A percentile compares a stretch with the other conserved stretches of the same genome.
Evolutionary conservation across 2,329 filamentous ascomycete species (phyloP).

Genomic region (Pyricularia grisea): DNA sequence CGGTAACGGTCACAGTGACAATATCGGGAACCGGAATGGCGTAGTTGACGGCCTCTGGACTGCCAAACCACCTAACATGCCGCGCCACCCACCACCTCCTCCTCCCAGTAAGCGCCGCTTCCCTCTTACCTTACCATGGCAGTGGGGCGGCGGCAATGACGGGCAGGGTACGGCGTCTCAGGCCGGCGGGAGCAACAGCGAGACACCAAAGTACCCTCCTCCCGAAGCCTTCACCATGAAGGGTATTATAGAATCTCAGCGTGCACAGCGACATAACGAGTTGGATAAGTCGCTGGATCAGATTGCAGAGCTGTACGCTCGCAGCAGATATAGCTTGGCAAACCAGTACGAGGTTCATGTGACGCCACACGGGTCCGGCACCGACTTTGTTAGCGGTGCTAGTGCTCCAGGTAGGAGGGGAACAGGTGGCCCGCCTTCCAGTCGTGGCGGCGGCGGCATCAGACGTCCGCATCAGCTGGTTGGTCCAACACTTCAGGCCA

Average conservation of each 20-base stretch:
- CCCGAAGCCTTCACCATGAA: constrained; percentile 57
- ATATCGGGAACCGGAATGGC: not conserved
- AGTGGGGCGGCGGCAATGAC: constrained; percentile 14
- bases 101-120: constrained; percentile 1
- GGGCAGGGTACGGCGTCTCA: not conserved
- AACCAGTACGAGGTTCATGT: constrained; percentile 61
- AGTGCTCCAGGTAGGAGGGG: not conserved
- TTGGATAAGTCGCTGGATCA: constrained; percentile 52
- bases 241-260: constrained; percentile 45
- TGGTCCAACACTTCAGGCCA: constrained; percentile 48
- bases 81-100: constrained; percentile 1
- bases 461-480: constrained; percentile 17
- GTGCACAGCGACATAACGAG: constrained; percentile 23
- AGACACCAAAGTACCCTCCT: constrained; percentile 41
- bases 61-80: constrained; percentile 1
- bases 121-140: constrained; percentile 15
- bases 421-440: not conserved
- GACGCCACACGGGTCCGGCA: constrained; percentile 49
- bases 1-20: not conserved
- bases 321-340: constrained; percentile 54
- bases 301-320: constrained; percentile 58
- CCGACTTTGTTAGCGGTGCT: constrained; percentile 28
- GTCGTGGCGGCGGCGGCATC: constrained; percentile 4
- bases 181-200: constrained; percentile 1
- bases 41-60: constrained; percentile 1